Evolutionary conservation across 2,329 filamentous ascomycete species (phyloP), one percentile per base, ranked within the genome.

Genomic region (Fusarium brachygibbosum): DNA sequence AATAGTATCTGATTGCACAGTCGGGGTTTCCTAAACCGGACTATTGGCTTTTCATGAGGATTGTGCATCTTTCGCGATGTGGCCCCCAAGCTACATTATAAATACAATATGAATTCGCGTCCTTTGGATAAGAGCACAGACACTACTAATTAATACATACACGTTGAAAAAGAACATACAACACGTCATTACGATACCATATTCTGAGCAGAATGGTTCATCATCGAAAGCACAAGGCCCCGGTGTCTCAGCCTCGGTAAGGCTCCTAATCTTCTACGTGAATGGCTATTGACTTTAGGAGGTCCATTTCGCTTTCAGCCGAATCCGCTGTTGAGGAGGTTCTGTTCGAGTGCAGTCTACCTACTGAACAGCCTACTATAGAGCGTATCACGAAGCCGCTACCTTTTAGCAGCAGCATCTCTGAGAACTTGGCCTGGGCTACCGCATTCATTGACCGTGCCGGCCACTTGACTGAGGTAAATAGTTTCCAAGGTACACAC

Each of bases 391-490:
- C 37, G 2, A 58, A 28, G n/a, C 31, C 55, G 1, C 13, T 44
- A 2, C 55, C 55, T 4, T 58, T 54, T 31, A n/a, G 37, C 6
- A 34, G 12, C 14, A 58, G 19, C 2, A 3, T 53, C 3, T 6
- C 31, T 0, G 37, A 58, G 7, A 58, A 54, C 4, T 23, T 54
- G 23, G 48, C 55, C 19, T 44, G 48, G 55, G 55, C 48, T 28
- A 10, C 37, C n/a, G 55, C 55, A 12, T 58, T 58, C 23, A 58
- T 58, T 21, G 46, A 58, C 5, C 55, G 37, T 8, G 46, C 29
- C 4, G 29, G 35, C 1, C 21, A 58, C 10, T 1, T 53, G 9
- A 52, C 31, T 6, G 23, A 58, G 29, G 46, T 42, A 53, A 16
- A 19, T 29, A 4, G 3, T 28, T 5, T 5, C 2, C 5, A 38